phyloP scores from a whole-genome alignment of 768 basidiomycete genomes.

The Serendipita sp. region DNA sequence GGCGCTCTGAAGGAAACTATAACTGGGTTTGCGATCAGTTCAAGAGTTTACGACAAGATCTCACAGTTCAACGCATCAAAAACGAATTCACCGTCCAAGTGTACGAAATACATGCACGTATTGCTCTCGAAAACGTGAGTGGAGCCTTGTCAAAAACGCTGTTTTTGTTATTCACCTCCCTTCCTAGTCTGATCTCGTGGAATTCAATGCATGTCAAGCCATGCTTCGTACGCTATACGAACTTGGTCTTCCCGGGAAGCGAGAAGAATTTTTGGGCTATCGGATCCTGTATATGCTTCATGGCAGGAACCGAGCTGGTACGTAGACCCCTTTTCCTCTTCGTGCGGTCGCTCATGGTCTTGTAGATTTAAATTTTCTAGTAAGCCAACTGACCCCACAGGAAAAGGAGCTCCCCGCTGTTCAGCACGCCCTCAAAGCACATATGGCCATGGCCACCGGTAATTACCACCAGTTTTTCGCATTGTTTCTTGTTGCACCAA shows the following conservation, averaged over 20 bases:
- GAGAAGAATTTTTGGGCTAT: constrained; percentile 93
- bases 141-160: neutral
- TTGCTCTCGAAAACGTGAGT: constrained; percentile 80
- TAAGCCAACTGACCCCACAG: constrained; percentile 90
- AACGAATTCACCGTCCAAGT: constrained; percentile 95
- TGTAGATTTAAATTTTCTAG: constrained; percentile 83
- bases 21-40: constrained; percentile 95
- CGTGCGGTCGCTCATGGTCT: neutral
- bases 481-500: constrained; percentile 66
- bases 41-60: constrained; percentile 91
- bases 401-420: constrained; percentile 73
- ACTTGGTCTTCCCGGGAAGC: constrained; percentile 78
- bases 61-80: constrained; percentile 97
- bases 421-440: constrained; percentile 76
- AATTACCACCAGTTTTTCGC: constrained; percentile 91
- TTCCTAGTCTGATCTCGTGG: constrained; percentile 81
- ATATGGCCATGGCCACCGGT: constrained; percentile 74
- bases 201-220: constrained; percentile 96
- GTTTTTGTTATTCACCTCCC: constrained; percentile 3
- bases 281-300: constrained; percentile 92
- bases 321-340: constrained; percentile 16
- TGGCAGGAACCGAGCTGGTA: constrained; percentile 85
- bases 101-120: constrained; percentile 95
- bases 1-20: constrained; percentile 65
- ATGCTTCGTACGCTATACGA: constrained; percentile 82